Percentiles rank a stretch among this genome's conserved stretches.
Conservation (phyloP, 2,329 filamentous ascomycete species). For the Colletotrichum tofieldiae region DNA sequence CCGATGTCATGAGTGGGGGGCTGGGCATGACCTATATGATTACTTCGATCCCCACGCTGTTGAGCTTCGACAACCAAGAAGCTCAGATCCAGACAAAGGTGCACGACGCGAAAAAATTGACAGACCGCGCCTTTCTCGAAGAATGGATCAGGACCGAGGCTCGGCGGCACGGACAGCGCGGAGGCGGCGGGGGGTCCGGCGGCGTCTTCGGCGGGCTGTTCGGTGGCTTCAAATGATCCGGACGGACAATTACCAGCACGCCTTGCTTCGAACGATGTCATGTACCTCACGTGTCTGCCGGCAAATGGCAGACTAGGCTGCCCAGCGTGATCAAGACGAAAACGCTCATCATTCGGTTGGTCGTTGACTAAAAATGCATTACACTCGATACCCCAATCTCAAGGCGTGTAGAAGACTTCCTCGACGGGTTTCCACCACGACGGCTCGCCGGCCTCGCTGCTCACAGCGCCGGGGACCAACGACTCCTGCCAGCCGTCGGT, state of each 20-base stretch:
- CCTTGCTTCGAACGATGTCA: not conserved
- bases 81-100: slow-evolving; percentile 65
- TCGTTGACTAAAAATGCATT: slow-evolving; percentile 36
- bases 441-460: slow-evolving; percentile 72
- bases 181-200: slow-evolving; percentile 59
- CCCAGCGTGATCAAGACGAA: slow-evolving; percentile 15
- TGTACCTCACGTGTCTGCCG: not conserved
- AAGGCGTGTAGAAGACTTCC: slow-evolving; percentile 77
- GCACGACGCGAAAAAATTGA: slow-evolving; percentile 64
- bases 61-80: slow-evolving; percentile 72
- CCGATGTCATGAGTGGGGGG: slow-evolving; percentile 67
- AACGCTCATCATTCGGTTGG: slow-evolving; percentile 28
- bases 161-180: slow-evolving; percentile 60
- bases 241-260: not conserved
- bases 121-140: slow-evolving; percentile 65
- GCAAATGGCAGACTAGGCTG: not conserved
- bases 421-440: slow-evolving; percentile 79
- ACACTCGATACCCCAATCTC: slow-evolving; percentile 43
- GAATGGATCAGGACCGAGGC: slow-evolving; percentile 70
- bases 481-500: slow-evolving; percentile 83
- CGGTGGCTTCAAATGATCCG: slow-evolving; percentile 48
- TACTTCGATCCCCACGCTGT: slow-evolving; percentile 69
- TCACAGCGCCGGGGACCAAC: slow-evolving; percentile 71
- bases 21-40: slow-evolving; percentile 72
- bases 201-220: slow-evolving; percentile 59